Evolutionary conservation across 306 rosid species (phyloP), one percentile per base, ranked within the genome.

Genomic region (Malus asiatica): DNA sequence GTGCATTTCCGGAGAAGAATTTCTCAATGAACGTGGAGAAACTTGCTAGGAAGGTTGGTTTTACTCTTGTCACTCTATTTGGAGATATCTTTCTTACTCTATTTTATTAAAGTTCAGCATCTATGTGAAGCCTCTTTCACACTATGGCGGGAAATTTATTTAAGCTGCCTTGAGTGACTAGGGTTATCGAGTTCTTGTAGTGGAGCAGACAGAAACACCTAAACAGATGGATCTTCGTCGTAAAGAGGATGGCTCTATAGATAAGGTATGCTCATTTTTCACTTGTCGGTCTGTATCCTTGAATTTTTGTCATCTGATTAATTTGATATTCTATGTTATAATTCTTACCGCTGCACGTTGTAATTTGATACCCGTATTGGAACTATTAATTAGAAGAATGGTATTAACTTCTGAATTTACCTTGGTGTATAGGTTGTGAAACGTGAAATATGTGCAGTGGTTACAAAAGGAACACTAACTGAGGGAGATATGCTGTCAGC

Each of bases 171-270:
- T 80, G 72, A 38, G 60, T 62, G 77, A 32, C 79, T 91, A 92
- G 99, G 99, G 93, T 66, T 95, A 89, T 81, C 87, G 97, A 75
- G 93, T 95, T 83, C 97, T 95, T 83, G 99, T 90, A 68, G 87
- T 92, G 58, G 99, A 95, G 80, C 97, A 95, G 86, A 95, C 97
- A 68, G 99, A 95, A 92, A 95, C 97, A 78, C 99, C 99, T 67
- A 96, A 89, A 68, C 99, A 92, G 83, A 79, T 95, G 81, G 99
- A 92, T 86, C 78, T 86, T 76, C 96, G 97, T 63, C 91, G 99
- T 69, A 95, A 86, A 82, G 89, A 88, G 89, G 88, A 88, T 70
- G 97, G 99, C 74, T 89, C 93, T 42, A 90, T 88, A 81, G 99
- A 95, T 76, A 95, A 95, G 93, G 99, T 88, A 66, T 57, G 77